Base-by-base conservation (phyloP, 2,329 filamentous ascomycete species). In the Alternaria arborescens region DNA sequence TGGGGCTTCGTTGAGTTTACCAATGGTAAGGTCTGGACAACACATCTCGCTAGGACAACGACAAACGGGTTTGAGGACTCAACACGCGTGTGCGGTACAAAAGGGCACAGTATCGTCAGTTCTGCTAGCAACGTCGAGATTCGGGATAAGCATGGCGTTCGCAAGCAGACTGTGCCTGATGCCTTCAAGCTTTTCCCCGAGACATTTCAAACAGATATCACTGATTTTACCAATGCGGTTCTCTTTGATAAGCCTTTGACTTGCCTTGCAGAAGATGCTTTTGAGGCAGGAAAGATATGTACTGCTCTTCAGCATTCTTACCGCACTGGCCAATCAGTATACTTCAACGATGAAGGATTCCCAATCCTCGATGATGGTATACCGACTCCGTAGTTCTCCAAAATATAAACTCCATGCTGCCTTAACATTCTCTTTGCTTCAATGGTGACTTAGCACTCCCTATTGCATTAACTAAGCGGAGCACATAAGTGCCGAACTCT, bases 1-100 rank as follows among this genome's bases (percentile, higher is more conserved):
- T 60, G 58, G 58, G 52, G 52, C 30, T 42, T 60, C 10, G 52
- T 60, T 6, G 58, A 60, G 43, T 60, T 60, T 30, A 32, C 58
- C n/a, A 60, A 60, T 16, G 52, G 58, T 38, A 60, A 60, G 34
- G 53, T 60, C 38, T 32, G 44, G 5, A 60, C 58, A 5, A 55
- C 43, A 14, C 52, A 60, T 36, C 44, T 60, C 12, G 58, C 47
- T 11, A 43, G 58, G 5, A 60, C 32, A 4, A 16, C 32, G 32
- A 36, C 12, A 6, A 14, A 36, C 11, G 11, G 32, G 32, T 16
- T 36, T 12, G 32, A 36, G 12, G 32, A 36, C 12, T 36, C 32
- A 14, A 36, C 32, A 12, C 32, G 32, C 16, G 34, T 38, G 16
- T 38, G 34, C 14, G 34, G 34, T 38, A 38, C 16, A 4, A 38